Conservation (phyloP, 768 basidiomycete species). For the Tricholoma furcatifolium region DNA sequence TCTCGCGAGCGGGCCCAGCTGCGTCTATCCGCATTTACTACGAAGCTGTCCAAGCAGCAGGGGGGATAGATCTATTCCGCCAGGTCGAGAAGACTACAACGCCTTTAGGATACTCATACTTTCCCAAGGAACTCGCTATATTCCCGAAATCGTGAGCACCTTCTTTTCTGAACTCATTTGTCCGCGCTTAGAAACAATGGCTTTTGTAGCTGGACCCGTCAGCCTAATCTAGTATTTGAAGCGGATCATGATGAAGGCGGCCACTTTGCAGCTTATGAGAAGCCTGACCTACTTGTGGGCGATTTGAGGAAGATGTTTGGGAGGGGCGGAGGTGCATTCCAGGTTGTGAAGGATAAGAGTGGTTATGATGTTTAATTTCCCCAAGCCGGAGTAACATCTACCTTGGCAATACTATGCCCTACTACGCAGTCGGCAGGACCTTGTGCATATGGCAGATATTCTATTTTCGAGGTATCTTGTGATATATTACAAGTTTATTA, state of each 20-base stretch:
- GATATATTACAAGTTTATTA: too few species aligned
- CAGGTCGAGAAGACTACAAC: slow-evolving; percentile 21
- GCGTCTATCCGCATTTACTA: slow-evolving; percentile 61
- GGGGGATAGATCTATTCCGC: slow-evolving; percentile 3
- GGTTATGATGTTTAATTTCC: slow-evolving; percentile 32
- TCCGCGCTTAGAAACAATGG: neutral
- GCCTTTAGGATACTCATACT: slow-evolving; percentile 49
- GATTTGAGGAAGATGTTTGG: slow-evolving; percentile 60
- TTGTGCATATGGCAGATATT: too few species aligned
- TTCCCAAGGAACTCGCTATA: slow-evolving; percentile 45
- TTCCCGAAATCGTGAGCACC: slow-evolving; percentile 24
- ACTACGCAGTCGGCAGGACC: too few species aligned
- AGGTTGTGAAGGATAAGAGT: slow-evolving; percentile 41
- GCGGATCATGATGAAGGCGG: slow-evolving; percentile 50
- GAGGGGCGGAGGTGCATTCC: slow-evolving; percentile 46
- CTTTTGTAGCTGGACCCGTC: slow-evolving; percentile 39
- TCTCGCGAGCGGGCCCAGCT: slow-evolving; percentile 57
- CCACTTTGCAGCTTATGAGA: slow-evolving; percentile 58
- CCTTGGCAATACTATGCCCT: too few species aligned
- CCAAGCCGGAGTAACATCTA: too few species aligned
- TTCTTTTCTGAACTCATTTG: neutral
- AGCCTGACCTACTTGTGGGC: slow-evolving; percentile 42
- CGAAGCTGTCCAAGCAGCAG: slow-evolving; percentile 32
- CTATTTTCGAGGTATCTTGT: too few species aligned
- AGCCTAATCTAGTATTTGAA: slow-evolving; percentile 42